Base-by-base conservation (phyloP, 2,329 filamentous ascomycete species). In the Botrytis squamosa region DNA sequence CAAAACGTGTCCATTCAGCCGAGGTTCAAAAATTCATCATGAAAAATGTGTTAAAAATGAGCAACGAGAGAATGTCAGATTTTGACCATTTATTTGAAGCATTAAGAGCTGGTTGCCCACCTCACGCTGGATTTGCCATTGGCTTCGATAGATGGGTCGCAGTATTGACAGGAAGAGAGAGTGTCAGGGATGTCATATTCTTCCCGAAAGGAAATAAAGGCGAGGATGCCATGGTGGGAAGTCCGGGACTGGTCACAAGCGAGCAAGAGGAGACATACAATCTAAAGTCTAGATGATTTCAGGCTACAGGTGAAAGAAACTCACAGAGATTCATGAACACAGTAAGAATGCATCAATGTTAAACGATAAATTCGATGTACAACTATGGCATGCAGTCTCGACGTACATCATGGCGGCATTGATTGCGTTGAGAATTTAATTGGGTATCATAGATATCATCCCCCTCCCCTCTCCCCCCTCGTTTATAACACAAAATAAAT, bases 171-270 rank as follows among this genome's bases (percentile, higher is more conserved):
- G 92, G 91, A 1, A 91, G 88, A 46, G 87, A 92, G 18, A 94
- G 92, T 1, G 92, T 99, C 4, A 86, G 93, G 74, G 95, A 99
- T 84, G 95, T 99, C 2, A 98, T 99, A 82, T 95, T 95, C 0
- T 99, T 99, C 80, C 97, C 96, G 0, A 99, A 99, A 85, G 95
- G 90, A 75, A 94, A 94, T 75, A 94, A 91, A 81, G 95, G 96
- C 0, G 93, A 97, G 80, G 96, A 99, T 83, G 83, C 90, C 73
- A 88, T 97, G 82, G 93, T 97, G 4, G 90, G 89, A 78, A 93
- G 93, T 75, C 96, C 96, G 0, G 90, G 90, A 69, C 82, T 82
- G 76, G 85, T 97, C 76, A 92, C 87, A 0, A 83, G 88, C 74
- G 87, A 81, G 63, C 75, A 80, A 74, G 70, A 74, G 49, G 77